Evolutionary conservation across 1,139 yeast species (phyloP).

Genomic region (Protomyces pachydermus): DNA sequence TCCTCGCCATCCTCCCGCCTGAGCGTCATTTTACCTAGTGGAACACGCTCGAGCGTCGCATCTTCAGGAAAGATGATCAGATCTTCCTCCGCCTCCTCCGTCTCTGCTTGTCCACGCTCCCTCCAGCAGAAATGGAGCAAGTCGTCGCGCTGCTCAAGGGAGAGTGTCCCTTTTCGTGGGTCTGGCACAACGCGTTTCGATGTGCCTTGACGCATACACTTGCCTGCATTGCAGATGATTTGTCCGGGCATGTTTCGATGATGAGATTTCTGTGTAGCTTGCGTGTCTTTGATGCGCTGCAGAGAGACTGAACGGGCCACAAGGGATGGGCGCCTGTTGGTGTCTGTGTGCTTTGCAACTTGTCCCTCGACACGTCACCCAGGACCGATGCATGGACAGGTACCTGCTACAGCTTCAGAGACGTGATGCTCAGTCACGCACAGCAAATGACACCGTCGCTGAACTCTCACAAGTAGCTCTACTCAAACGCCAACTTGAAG

Average conservation of each 20-base stretch:
- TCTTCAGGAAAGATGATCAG: constrained; percentile 88
- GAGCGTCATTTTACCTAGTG: constrained; percentile 40
- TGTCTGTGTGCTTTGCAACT: too few species aligned
- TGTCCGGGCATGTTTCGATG: too few species aligned
- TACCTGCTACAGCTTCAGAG: neutral
- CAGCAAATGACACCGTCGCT: neutral
- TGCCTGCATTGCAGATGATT: constrained; percentile 30
- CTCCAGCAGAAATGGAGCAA: constrained; percentile 31
- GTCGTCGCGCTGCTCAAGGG: constrained; percentile 20
- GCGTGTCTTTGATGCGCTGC: too few species aligned
- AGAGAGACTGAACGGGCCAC: too few species aligned
- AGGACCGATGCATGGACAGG: neutral
- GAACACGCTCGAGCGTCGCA: constrained; percentile 71
- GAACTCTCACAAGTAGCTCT: neutral
- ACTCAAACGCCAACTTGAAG: neutral
- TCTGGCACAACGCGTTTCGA: constrained; percentile 29
- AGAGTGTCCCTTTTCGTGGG: constrained; percentile 29
- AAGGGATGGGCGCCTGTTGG: too few species aligned
- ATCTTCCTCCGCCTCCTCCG: constrained; percentile 41
- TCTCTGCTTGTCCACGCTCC: constrained; percentile 16
- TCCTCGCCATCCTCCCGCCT: neutral
- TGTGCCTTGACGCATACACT: constrained; percentile 36
- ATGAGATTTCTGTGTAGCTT: too few species aligned
- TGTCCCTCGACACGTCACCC: too few species aligned
- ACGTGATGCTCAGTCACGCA: neutral